These are phyloP conservation scores for Monascus purpureus DNA, from an alignment of 495 filamentous ascomycete genomes.

Conservation along the genomic window DNA sequence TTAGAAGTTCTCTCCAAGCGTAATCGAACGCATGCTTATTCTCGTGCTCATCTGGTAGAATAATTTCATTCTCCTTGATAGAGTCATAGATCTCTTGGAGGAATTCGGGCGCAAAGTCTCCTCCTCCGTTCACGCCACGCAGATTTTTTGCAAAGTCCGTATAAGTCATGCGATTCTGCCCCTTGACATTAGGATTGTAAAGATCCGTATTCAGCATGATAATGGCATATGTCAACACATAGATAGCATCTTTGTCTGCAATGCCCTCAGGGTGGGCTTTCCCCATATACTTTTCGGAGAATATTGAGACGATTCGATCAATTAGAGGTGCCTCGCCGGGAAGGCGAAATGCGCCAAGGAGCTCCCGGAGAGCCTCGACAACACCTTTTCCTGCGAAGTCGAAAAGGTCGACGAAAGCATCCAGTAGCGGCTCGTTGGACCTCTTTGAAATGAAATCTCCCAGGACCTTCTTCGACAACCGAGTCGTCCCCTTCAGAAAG, in stretches of 20 bases:
- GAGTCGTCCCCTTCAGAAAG: slow-evolving; percentile 73
- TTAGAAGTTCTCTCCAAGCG: slow-evolving; percentile 85
- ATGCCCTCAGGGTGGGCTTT: slow-evolving; percentile 59
- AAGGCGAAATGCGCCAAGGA: slow-evolving; percentile 85
- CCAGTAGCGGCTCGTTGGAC: slow-evolving; percentile 64
- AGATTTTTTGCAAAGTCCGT: slow-evolving; percentile 76
- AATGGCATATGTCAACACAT: slow-evolving; percentile 84
- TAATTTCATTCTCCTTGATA: slow-evolving; percentile 88
- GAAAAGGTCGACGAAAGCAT: slow-evolving; percentile 70
- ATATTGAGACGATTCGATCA: slow-evolving; percentile 77
- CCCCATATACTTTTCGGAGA: slow-evolving; percentile 76
- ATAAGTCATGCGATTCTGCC: slow-evolving; percentile 64
- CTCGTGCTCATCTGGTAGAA: slow-evolving; percentile 92
- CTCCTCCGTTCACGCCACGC: slow-evolving; percentile 71
- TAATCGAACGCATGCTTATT: slow-evolving; percentile 93
- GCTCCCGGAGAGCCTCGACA: slow-evolving; percentile 75
- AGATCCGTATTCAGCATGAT: slow-evolving; percentile 93
- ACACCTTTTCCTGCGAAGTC: slow-evolving; percentile 77
- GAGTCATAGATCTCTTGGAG: slow-evolving; percentile 80
- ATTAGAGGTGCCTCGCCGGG: slow-evolving; percentile 89
- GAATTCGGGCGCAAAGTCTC: slow-evolving; percentile 76
- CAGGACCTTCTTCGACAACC: slow-evolving; percentile 79
- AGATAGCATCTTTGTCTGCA: slow-evolving; percentile 78
- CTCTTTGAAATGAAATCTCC: slow-evolving; percentile 90
- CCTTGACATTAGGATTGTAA: slow-evolving; percentile 85